Evolutionary conservation across 1,139 yeast genomes (phyloP).

Genomic region (Geotrichum klebahnii): DNA sequence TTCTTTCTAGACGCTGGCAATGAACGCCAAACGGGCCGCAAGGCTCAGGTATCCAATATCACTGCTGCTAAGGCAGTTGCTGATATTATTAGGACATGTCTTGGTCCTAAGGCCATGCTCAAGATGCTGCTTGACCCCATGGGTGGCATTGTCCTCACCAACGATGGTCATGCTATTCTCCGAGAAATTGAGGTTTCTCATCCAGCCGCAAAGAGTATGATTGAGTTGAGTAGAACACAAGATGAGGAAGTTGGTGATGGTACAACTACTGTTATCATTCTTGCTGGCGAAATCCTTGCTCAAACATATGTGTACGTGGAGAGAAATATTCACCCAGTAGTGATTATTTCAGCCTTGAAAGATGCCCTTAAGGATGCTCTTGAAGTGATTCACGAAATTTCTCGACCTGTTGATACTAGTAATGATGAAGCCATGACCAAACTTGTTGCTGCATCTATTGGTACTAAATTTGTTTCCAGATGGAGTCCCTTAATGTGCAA

Average conservation of each 20-base stretch:
- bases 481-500: slow-evolving; percentile 93
- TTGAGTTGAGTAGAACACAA: slow-evolving; percentile 93
- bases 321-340: slow-evolving; percentile 93
- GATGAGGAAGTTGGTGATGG: slow-evolving; percentile 99
- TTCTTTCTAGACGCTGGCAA: slow-evolving; percentile 65
- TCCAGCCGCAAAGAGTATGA: slow-evolving; percentile 98
- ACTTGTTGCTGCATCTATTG: slow-evolving; percentile 85
- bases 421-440: slow-evolving; percentile 85
- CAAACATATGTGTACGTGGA: slow-evolving; percentile 91
- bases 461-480: slow-evolving; percentile 87
- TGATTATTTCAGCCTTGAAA: slow-evolving; percentile 89
- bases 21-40: slow-evolving; percentile 93
- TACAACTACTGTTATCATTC: slow-evolving; percentile 83
- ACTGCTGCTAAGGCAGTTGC: slow-evolving; percentile 99
- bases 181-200: slow-evolving; percentile 97
- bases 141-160: slow-evolving; percentile 97
- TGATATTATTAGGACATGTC: slow-evolving; percentile 92
- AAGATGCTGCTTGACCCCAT: slow-evolving; percentile 97
- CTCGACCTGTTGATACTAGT: slow-evolving; percentile 75
- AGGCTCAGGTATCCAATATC: slow-evolving; percentile 93
- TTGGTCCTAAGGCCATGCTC: slow-evolving; percentile 99
- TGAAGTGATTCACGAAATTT: slow-evolving; percentile 77
- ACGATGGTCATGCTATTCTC: slow-evolving; percentile 96
- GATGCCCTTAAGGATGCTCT: slow-evolving; percentile 88
- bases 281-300: slow-evolving; percentile 95